Conservation (phyloP, 305 asterid genomes). For the Rubia tinctorum region DNA sequence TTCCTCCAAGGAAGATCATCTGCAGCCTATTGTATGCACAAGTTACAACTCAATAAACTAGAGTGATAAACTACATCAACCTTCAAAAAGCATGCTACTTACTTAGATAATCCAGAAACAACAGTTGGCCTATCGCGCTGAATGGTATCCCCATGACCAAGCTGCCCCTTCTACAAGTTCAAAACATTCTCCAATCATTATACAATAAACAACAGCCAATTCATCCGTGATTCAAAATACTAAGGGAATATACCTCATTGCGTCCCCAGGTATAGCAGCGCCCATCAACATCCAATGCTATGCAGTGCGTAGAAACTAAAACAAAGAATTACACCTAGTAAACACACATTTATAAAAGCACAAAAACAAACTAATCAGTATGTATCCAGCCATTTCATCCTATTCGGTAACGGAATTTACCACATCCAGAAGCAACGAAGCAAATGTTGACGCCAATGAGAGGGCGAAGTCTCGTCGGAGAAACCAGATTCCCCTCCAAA, state of each 20-base stretch:
- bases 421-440: slow-evolving; percentile 86
- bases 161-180: slow-evolving; percentile 84
- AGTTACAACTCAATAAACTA: neutral
- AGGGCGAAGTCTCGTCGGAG: slow-evolving; percentile 87
- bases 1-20: neutral
- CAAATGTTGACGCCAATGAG: slow-evolving; percentile 77
- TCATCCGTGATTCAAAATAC: neutral
- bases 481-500: slow-evolving; percentile 63
- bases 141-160: slow-evolving; percentile 90
- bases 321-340: slow-evolving; percentile 12
- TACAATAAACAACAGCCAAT: slow-evolving; percentile 2
- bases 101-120: slow-evolving; percentile 81
- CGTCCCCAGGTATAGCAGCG: slow-evolving; percentile 99
- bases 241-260: slow-evolving; percentile 54
- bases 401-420: slow-evolving; percentile 29
- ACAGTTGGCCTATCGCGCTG: slow-evolving; percentile 86
- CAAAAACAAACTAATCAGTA: neutral
- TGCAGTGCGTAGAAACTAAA: slow-evolving; percentile 90
- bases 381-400: no score
- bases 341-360: slow-evolving; percentile 5
- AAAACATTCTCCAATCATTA: slow-evolving; percentile 3
- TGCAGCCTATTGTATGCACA: neutral
- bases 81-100: slow-evolving; percentile 19
- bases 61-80: neutral
- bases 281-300: slow-evolving; percentile 91